Base-by-base conservation (phyloP, 805 yeast genomes). In the Saccharomyces kudriavzevii region DNA sequence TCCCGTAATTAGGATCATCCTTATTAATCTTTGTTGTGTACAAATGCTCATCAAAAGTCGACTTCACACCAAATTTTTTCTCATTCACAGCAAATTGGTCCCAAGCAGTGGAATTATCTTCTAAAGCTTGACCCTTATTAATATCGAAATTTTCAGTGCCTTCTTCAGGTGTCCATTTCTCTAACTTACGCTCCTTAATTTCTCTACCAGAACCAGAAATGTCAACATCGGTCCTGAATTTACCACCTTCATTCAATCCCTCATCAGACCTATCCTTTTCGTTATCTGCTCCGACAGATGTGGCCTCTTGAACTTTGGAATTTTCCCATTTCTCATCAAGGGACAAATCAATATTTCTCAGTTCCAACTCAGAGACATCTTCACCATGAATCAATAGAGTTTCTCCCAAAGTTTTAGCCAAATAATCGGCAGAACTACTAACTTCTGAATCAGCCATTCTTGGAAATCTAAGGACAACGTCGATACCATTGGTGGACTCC, bases 1-100 rank as follows among this genome's bases (percentile, higher is more conserved):
- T 77, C 49, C 76, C 70, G 69, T 81, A 94, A 60, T 87, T 88
- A 13, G 96, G 94, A 56, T 85, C 87, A 47, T 77, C 68, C 52
- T 76, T 85, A 64, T 90, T 76, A 58, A 83, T 78, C 57, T 80
- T 81, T 0, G 97, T 90, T 25, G 98, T 92, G 71, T 92, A 92
- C 56, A 86, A 74, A 67, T 83, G 83, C 70, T 92, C 98, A 67
- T 91, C 92, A 31, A 66, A 86, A 2, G 89, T 79, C 0, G 96
- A 84, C 58, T 81, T 84, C 49, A 94, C 85, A 40, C 97, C 97
- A 69, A 94, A 94, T 70, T 87, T 85, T 54, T 82, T 79, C 67
- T 88, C 86, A 70, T 94, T 94, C n/a, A 82, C 92, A 52, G 87
- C 86, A 71, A 94, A 94, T 73, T 94, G 99, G 71, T 94, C 97